Evolutionary conservation across 2,329 filamentous ascomycete genomes (phyloP).

Genomic region (Fusarium sp.): DNA sequence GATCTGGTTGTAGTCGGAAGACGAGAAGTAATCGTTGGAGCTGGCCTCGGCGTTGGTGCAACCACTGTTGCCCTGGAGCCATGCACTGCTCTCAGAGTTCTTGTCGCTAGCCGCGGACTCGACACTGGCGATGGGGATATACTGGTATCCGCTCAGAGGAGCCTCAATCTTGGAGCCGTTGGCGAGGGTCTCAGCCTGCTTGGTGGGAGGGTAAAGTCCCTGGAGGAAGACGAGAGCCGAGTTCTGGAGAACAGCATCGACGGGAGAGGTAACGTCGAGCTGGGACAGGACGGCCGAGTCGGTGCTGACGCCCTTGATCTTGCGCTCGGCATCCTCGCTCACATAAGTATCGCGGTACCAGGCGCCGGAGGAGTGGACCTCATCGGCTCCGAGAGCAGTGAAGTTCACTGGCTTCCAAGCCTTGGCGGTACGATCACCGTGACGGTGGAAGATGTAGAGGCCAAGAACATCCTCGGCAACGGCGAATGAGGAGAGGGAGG

Average conservation of each 20-base stretch:
- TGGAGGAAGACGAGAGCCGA: slow-evolving; percentile 87
- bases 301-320: slow-evolving; percentile 76
- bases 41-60: slow-evolving; percentile 69
- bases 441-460: slow-evolving; percentile 89
- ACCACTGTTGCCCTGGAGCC: slow-evolving; percentile 71
- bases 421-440: slow-evolving; percentile 91
- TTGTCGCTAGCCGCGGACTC: slow-evolving; percentile 67
- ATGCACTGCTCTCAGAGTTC: slow-evolving; percentile 69
- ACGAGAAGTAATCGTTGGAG: slow-evolving; percentile 69
- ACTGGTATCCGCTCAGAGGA: slow-evolving; percentile 86
- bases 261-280: slow-evolving; percentile 79
- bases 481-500: slow-evolving; percentile 58
- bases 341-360: slow-evolving; percentile 87
- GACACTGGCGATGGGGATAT: slow-evolving; percentile 80
- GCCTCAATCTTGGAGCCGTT: slow-evolving; percentile 77
- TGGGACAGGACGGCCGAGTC: slow-evolving; percentile 78
- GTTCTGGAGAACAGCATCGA: slow-evolving; percentile 83
- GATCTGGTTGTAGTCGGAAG: slow-evolving; percentile 61
- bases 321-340: slow-evolving; percentile 67
- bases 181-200: slow-evolving; percentile 72
- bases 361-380: slow-evolving; percentile 79
- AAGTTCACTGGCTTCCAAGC: slow-evolving; percentile 77
- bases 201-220: slow-evolving; percentile 86
- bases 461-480: slow-evolving; percentile 80
- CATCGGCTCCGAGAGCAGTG: slow-evolving; percentile 83